Evolutionary conservation across 345 rosid genomes (phyloP), one percentile per base, ranked within the genome.

Genomic region (Eucalyptus sp.): DNA sequence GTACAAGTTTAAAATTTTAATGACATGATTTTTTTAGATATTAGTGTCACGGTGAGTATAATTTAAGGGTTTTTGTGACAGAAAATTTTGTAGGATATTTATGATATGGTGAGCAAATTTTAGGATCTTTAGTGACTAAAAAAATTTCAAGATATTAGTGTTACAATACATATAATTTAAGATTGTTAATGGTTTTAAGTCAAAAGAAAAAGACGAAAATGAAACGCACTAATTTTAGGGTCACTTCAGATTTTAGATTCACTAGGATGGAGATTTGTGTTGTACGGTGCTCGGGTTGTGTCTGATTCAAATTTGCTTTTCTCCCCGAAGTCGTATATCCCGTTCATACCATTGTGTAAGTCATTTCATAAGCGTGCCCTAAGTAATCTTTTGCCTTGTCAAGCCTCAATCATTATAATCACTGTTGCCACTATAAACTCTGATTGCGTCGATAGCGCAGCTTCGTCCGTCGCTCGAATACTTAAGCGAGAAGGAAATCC

Each of bases 261-360:
- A 37, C 27, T 0, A 11, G 27, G 83, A 24, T 3, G 6, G 48
- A 0, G 46, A 20, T 18, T 33, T 6, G 0, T 5, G 81, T 18
- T 10, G 46, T 37, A 37, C 7, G 46, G 46, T 41, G 46, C 43
- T 71, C 15, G 7, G 13, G 43, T 6, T 18, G 5, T 37, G 83
- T 37, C 46, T 13, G 41, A 76, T 76, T 8, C 46, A 18, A 71
- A 37, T 37, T 64, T 37, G 13, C 46, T 17, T 71, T 71, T 33
- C 58, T 56, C 62, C 62, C 29, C 29, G 3, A 56, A 56, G 13
- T 33, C 12, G 14, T 76, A 37, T 37, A 68, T 33, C 44, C 18
- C 80, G 25, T 68, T 8, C 44, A 5, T 17, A 31, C 43, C 22
- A 16, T 66, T 3, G 22, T 3, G 22, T 17, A 68, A 68, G 79